phyloP scores from a whole-genome alignment of 2,329 filamentous ascomycete genomes.

The Alternaria sp. region DNA sequence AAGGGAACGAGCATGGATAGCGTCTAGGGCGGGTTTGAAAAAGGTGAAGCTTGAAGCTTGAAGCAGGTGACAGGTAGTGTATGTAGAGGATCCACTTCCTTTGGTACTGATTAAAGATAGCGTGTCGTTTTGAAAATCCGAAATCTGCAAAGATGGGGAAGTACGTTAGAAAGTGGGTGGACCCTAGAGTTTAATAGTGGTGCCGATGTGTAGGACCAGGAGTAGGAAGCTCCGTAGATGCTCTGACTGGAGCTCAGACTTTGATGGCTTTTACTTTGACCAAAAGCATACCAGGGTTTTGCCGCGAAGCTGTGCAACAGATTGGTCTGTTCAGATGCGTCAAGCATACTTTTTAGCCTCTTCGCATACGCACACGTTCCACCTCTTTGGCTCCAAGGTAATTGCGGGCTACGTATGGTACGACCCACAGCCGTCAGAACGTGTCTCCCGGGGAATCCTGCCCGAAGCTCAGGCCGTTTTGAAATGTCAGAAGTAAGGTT shows the following conservation, averaged over 20 bases:
- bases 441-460: slow-evolving; percentile 35
- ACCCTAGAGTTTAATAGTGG: slow-evolving; percentile 29
- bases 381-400: slow-evolving; percentile 29
- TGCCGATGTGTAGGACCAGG: slow-evolving; percentile 18
- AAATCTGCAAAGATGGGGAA: slow-evolving; percentile 1
- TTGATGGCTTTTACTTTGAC: slow-evolving; percentile 23
- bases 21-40: not conserved
- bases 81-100: not conserved
- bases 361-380: slow-evolving; percentile 39
- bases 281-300: slow-evolving; percentile 24
- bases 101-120: not conserved
- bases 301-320: slow-evolving; percentile 35
- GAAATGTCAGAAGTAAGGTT: slow-evolving; percentile 26
- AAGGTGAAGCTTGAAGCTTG: not conserved
- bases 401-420: slow-evolving; percentile 17
- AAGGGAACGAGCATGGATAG: not conserved
- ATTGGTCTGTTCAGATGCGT: slow-evolving; percentile 36
- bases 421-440: slow-evolving; percentile 32
- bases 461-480: slow-evolving; percentile 38
- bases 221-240: slow-evolving; percentile 36
- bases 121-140: not conserved
- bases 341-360: slow-evolving; percentile 29
- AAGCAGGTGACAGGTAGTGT: not conserved
- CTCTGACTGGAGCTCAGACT: slow-evolving; percentile 31
- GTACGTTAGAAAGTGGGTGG: slow-evolving; percentile 16